phyloP scores from a whole-genome alignment of 345 rosid genomes.

The Camelina sativa region DNA sequence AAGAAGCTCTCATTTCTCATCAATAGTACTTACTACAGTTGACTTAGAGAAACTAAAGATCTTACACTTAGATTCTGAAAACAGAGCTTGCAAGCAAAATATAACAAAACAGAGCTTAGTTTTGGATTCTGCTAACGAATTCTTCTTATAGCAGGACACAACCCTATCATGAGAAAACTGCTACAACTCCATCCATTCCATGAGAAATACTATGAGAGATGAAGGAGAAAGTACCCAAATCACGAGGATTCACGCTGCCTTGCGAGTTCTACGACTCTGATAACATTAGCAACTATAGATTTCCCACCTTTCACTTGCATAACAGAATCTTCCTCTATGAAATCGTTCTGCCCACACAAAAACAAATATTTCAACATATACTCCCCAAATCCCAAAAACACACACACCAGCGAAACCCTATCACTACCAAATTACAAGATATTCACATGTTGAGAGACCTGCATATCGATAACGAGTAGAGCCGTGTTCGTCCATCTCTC shows the following conservation, averaged over 20 bases:
- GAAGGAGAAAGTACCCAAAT: conserved; percentile 61
- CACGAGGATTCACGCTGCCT: conserved; percentile 74
- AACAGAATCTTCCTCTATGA: conserved; percentile 58
- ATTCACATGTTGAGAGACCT: conserved; percentile 50
- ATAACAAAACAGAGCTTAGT: no score
- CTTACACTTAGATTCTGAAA: background rate
- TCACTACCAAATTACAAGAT: background rate
- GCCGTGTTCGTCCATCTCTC: conserved; percentile 69
- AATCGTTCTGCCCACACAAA: conserved; percentile 59
- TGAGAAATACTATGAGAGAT: conserved; percentile 9
- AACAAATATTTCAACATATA: background rate
- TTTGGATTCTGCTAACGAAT: no score
- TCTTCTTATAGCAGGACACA: no score
- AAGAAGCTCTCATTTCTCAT: background rate
- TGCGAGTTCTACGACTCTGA: conserved; percentile 67
- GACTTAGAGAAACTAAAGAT: background rate
- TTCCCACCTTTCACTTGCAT: conserved; percentile 67
- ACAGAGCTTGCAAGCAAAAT: background rate
- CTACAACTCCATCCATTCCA: conserved; percentile 4
- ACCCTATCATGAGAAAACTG: background rate
- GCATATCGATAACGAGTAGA: conserved; percentile 95
- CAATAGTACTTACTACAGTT: background rate
- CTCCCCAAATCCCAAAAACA: background rate
- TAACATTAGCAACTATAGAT: conserved; percentile 69
- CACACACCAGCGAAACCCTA: background rate